Conservation (phyloP, 352 stramenopile genomes). For the Globisporangium okanoganense region DNA sequence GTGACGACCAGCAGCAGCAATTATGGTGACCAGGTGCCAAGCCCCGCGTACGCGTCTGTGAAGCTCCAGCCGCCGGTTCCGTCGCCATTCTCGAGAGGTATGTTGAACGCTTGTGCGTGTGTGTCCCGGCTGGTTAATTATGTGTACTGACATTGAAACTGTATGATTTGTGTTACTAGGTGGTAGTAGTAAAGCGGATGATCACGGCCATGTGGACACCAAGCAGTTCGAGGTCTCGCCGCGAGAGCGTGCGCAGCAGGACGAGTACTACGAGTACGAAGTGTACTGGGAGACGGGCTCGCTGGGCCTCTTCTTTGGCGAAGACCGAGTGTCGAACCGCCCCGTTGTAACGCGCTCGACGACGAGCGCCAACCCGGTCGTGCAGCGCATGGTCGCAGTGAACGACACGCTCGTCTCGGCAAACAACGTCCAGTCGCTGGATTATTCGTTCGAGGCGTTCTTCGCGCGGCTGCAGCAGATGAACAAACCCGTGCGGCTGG, state of each 20-base stretch:
- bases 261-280: constrained; percentile 50
- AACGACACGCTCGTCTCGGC: constrained; percentile 80
- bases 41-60: neutral
- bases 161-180: constrained; percentile 2
- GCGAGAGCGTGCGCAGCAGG: constrained; percentile 14
- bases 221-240: constrained; percentile 35
- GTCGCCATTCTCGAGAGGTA: constrained; percentile 2
- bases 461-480: constrained; percentile 80
- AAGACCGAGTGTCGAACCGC: constrained; percentile 60
- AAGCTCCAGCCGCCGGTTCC: neutral
- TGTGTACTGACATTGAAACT: neutral
- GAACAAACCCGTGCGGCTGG: constrained; percentile 77
- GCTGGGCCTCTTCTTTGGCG: constrained; percentile 81
- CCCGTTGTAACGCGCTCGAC: constrained; percentile 79
- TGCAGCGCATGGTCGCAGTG: constrained; percentile 63
- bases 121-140: neutral
- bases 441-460: constrained; percentile 80
- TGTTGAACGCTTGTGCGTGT: neutral
- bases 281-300: constrained; percentile 80
- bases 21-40: neutral
- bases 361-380: constrained; percentile 56
- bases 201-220: constrained; percentile 19
- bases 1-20: constrained; percentile 1
- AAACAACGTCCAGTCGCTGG: constrained; percentile 61
- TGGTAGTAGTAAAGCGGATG: neutral